phyloP scores from a whole-genome alignment of 768 basidiomycete genomes.

The Boletus sp. region DNA sequence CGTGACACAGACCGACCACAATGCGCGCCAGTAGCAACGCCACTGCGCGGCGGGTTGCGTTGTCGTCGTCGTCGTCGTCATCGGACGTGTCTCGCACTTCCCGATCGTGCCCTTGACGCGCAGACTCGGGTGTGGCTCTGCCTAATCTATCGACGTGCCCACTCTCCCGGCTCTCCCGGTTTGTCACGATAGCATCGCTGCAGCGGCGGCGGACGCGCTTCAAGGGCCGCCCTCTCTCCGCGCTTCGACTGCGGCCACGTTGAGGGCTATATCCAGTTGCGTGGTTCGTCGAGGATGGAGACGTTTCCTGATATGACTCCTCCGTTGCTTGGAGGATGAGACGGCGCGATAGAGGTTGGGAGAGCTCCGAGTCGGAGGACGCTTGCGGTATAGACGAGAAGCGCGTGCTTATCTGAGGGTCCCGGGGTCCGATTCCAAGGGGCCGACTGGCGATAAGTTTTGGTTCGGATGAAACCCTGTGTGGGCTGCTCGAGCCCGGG shows the following conservation, averaged over 20 bases:
- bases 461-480: background rate
- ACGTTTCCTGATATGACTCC: conserved; percentile 12
- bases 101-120: background rate
- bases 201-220: conserved; percentile 25
- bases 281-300: conserved; percentile 6
- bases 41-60: conserved; percentile 7
- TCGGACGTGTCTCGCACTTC: background rate
- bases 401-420: conserved; percentile 14
- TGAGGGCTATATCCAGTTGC: background rate
- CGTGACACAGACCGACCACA: conserved; percentile 25
- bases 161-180: conserved; percentile 5
- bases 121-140: conserved; percentile 5
- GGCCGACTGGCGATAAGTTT: background rate
- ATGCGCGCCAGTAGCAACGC: conserved; percentile 20
- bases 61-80: background rate
- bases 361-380: background rate
- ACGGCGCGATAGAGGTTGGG: background rate
- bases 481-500: conserved; percentile 1
- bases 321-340: background rate
- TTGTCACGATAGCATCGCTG: conserved; percentile 13
- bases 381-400: conserved; percentile 9
- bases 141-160: conserved; percentile 12
- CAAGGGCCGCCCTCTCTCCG: conserved; percentile 27
- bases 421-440: conserved; percentile 9
- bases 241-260: conserved; percentile 15